phyloP scores from a whole-genome alignment of 441 rosid species.

The Populus hybrid region DNA sequence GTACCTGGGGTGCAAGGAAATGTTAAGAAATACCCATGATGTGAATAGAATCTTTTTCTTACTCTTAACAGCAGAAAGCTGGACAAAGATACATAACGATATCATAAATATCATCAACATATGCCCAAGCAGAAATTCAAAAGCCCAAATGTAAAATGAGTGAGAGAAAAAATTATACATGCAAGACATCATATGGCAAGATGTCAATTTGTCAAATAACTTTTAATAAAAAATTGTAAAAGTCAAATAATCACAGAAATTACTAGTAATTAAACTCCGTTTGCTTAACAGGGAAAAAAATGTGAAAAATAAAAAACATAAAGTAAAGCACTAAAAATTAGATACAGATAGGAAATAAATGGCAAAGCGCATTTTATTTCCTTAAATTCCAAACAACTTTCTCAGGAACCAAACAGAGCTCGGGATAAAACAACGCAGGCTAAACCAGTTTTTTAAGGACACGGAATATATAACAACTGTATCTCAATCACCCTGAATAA shows the following conservation, averaged over 20 bases:
- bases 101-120: neutral
- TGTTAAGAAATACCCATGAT: neutral
- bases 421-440: neutral
- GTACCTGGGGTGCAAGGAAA: constrained; percentile 11
- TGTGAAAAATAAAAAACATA: neutral
- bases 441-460: neutral
- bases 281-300: neutral
- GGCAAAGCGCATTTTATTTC: neutral
- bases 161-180: neutral
- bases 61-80: neutral
- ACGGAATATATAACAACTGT: neutral
- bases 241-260: neutral
- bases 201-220: neutral
- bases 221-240: neutral
- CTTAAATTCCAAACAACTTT: neutral
- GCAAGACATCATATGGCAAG: neutral
- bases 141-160: neutral
- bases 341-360: neutral
- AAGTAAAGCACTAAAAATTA: neutral
- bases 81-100: neutral
- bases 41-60: neutral
- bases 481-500: neutral
- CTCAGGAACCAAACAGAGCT: neutral
- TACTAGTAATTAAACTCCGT: neutral
- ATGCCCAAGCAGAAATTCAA: neutral